Base-by-base conservation (phyloP, 139 green algal genomes). In the Deuterostichococcus epilithicus region DNA sequence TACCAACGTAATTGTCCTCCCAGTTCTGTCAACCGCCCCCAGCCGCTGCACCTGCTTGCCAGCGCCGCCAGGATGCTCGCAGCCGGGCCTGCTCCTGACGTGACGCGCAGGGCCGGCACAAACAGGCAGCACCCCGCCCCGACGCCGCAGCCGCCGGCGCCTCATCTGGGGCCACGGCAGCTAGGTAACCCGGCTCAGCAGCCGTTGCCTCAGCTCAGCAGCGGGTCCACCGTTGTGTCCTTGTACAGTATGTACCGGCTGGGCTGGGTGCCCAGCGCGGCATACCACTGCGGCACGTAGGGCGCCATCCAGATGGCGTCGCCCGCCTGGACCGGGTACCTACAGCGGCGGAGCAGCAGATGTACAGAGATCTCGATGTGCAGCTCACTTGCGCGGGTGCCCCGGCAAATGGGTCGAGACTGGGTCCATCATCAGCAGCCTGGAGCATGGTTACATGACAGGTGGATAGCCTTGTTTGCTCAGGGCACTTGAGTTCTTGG, bases 241-340 rank as follows among this genome's bases (percentile, higher is more conserved):
- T 97, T 97, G 84, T 94, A 97, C 39, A 97, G 73, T 28, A 97
- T 88, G 80, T 97, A 97, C 2, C 93, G 85, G 28, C 76, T 88
- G 59, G 73, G 81, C 15, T 81, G 80, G 22, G 73, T 88, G 34
- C 94, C 94, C 36, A 98, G 83, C 3, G 94, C 94, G 5, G 81
- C 92, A 80, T 95, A 98, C 94, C 94, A 98, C 80, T 97, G 93
- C 39, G 90, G 83, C 44, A 96, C 90, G 73, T 88, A 97, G 0
- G 94, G 92, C 0, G 88, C 89, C 93, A 97, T 97, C 88, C 87
- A 96, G 38, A 97, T 92, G 18, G 83, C 89, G 70, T 96, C 92
- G 13, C 93, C 92, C 28, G 87, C 85, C 75, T 93, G 87, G 0
- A 97, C 87, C 13, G 92, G 89, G 78, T 92, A 93, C 83, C 82